A percentile compares a stretch with the other conserved stretches of the same genome.
Evolutionary conservation across 2,329 filamentous ascomycete species (phyloP).

Genomic region (Stenocarpella maydis): DNA sequence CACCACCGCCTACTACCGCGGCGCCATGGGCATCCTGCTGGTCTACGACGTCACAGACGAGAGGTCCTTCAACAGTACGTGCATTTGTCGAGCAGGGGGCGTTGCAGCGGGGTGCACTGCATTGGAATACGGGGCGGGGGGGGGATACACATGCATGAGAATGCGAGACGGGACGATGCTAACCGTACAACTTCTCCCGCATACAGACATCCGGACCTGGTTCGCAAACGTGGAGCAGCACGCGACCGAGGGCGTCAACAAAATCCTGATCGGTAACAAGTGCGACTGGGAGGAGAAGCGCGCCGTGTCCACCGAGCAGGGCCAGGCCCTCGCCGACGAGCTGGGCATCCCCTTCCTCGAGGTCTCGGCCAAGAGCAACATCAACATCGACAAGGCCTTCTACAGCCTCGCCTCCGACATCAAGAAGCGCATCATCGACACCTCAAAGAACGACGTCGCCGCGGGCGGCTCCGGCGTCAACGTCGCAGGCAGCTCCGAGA

Average conservation of each 20-base stretch:
- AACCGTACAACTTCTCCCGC: not conserved
- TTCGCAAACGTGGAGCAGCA: slow-evolving; percentile 99
- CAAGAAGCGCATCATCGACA: slow-evolving; percentile 98
- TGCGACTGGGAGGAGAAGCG: slow-evolving; percentile 99
- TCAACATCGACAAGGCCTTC: slow-evolving; percentile 99
- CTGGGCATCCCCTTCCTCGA: slow-evolving; percentile 98
- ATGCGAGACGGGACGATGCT: not conserved
- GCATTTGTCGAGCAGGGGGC: not conserved
- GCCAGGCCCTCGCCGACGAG: slow-evolving; percentile 92
- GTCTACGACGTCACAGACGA: slow-evolving; percentile 99
- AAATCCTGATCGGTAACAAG: slow-evolving; percentile 99
- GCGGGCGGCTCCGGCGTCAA: slow-evolving; percentile 68
- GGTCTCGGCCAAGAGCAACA: slow-evolving; percentile 98
- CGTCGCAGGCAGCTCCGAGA: slow-evolving; percentile 69
- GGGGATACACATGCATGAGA: too few relatives aligned
- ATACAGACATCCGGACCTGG: slow-evolving; percentile 95
- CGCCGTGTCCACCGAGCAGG: slow-evolving; percentile 89
- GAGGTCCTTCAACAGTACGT: slow-evolving; percentile 91
- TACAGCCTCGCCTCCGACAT: slow-evolving; percentile 95
- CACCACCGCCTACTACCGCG: slow-evolving; percentile 97
- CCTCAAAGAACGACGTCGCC: slow-evolving; percentile 76
- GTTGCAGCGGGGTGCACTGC: slow-evolving; percentile 27
- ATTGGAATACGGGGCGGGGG: too few relatives aligned
- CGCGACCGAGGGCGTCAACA: slow-evolving; percentile 98
- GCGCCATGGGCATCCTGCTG: slow-evolving; percentile 96